Conservation (phyloP, 768 basidiomycete species). For the Chalciporus chontae region DNA sequence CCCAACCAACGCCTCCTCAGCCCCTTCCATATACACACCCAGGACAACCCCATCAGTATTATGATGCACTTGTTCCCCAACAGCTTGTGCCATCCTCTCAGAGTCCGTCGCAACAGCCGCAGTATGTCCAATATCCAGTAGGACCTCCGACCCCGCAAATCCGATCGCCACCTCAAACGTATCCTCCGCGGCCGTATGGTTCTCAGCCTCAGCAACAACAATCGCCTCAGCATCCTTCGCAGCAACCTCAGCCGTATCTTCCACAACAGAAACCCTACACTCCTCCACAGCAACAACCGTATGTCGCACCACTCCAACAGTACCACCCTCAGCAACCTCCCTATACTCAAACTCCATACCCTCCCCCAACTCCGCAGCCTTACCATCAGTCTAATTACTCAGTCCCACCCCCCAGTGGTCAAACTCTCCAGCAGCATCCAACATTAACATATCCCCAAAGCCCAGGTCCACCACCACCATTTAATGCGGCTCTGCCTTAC, state of each 20-base stretch:
- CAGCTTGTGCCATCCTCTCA: neutral
- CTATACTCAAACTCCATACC: slow-evolving; percentile 12
- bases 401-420: slow-evolving; percentile 8
- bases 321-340: slow-evolving; percentile 11
- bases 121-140: slow-evolving; percentile 13
- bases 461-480: slow-evolving; percentile 5
- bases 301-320: slow-evolving; percentile 2
- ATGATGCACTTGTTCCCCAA: slow-evolving; percentile 2
- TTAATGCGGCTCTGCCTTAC: neutral
- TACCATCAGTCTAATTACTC: slow-evolving; percentile 16
- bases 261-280: slow-evolving; percentile 5
- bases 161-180: slow-evolving; percentile 10
- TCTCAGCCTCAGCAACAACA: slow-evolving; percentile 18
- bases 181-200: slow-evolving; percentile 3
- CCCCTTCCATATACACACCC: slow-evolving; percentile 3
- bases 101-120: slow-evolving; percentile 10
- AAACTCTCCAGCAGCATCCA: slow-evolving; percentile 1
- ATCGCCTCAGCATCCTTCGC: slow-evolving; percentile 3
- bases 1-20: slow-evolving; percentile 9
- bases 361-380: slow-evolving; percentile 12
- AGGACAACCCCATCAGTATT: slow-evolving; percentile 15
- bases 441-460: slow-evolving; percentile 5
- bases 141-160: slow-evolving; percentile 9
- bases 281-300: slow-evolving; percentile 7
- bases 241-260: slow-evolving; percentile 2